Percentiles rank a stretch among this genome's conserved stretches.
These are phyloP conservation scores for Plasmodium falciparum DNA, from an alignment of 169 alveolate species.

Conservation along the genomic window DNA sequence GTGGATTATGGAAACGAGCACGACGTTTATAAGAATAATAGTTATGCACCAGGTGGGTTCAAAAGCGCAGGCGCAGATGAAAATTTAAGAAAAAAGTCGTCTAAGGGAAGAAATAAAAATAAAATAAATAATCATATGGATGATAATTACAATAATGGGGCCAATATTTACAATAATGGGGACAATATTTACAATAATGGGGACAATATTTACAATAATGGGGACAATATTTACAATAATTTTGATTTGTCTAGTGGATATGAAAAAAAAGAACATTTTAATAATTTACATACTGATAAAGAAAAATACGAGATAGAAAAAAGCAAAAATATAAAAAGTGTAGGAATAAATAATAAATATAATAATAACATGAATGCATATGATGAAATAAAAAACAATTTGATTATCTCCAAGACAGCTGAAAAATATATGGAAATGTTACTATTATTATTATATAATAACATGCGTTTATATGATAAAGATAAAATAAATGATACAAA, in stretches of 20 bases:
- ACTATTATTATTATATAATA: slow-evolving; percentile 27
- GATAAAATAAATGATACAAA: slow-evolving; percentile 17
- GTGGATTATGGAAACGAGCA: slow-evolving; percentile 10
- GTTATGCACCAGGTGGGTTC: background rate
- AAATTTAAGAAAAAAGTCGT: background rate
- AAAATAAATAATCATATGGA: background rate
- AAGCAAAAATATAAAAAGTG: background rate
- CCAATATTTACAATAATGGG: too few species aligned
- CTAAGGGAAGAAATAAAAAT: background rate
- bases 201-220: too few species aligned
- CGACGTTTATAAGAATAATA: background rate
- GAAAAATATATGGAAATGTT: slow-evolving; percentile 51
- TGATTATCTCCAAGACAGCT: slow-evolving; percentile 40
- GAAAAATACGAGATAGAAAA: background rate
- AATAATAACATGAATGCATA: background rate
- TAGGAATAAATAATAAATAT: background rate
- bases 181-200: too few species aligned
- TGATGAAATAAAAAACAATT: slow-evolving; percentile 7
- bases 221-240: too few species aligned
- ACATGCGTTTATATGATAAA: slow-evolving; percentile 23
- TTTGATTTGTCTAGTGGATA: background rate
- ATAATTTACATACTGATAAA: background rate
- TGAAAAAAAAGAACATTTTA: background rate
- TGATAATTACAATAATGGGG: too few species aligned
- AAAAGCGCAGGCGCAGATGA: background rate